Evolutionary conservation across 345 rosid species (phyloP), one percentile per base, ranked within the genome.

Genomic region (Brassica juncea): DNA sequence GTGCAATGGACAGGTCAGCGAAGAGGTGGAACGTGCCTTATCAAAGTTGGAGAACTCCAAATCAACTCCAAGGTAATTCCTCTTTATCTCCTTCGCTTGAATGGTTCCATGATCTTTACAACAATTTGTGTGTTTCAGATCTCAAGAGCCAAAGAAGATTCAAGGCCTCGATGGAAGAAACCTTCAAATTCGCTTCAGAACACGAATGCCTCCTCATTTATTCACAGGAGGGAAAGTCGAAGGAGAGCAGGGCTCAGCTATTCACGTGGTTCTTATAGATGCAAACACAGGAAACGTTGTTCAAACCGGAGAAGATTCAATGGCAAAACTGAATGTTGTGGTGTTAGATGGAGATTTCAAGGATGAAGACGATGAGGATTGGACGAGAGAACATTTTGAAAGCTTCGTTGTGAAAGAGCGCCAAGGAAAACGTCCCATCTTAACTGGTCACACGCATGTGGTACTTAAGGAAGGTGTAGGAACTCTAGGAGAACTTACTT

Each of bases 191-290:
- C 92, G 88, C 77, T 91, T 92, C 80, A 89, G 77, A 80, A 91
- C 97, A 47, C 84, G 91, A 70, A 89, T 92, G 97, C 94, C 98
- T 9, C 97, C 94, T 68, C 97, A 92, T 73, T 85, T 94, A 65
- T 94, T 94, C 83, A 94, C 97, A 0, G 97, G 97, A 2, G 97
- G 97, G 71, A 94, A 88, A 82, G 91, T 94, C 5, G 97, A 92
- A 82, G 98, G 97, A 25, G 97, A 92, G 77, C 93, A 81, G 84
- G 92, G 98, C 39, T 88, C 90, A 15, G 90, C 89, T 23, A 88
- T 94, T 73, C 97, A 92, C 70, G 88, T 92, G 47, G 86, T 91
- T 75, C 86, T 94, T 85, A 54, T 86, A 23, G 92, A 94, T 66
- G 60, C 78, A 68, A 80, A 74, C 81, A 84, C 91, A 0, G 97